Conservation (phyloP, 164 flowering plant species). For the Magnolia sinica region DNA sequence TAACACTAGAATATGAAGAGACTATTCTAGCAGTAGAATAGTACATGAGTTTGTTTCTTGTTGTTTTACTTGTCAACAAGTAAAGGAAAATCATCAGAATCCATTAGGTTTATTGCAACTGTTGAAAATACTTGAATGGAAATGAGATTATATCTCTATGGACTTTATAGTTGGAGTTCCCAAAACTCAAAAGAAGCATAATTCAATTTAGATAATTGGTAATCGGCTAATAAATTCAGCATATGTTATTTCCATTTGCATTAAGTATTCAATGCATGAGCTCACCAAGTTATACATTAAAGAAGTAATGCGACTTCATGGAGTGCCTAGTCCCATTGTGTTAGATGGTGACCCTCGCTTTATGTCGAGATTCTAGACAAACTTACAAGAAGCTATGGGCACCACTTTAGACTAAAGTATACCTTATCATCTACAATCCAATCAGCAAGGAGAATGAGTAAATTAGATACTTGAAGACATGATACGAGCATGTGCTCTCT, state of each 20-base stretch:
- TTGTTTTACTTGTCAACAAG: not conserved
- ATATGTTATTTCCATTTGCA: not conserved
- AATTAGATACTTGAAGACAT: no score
- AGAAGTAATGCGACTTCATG: not conserved
- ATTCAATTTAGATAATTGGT: not conserved
- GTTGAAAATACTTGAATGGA: no score
- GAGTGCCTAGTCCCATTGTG: not conserved
- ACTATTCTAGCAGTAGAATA: no score
- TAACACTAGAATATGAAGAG: no score
- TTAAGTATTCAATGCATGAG: not conserved
- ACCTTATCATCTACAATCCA: not conserved
- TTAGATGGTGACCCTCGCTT: not conserved
- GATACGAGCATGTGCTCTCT: no score
- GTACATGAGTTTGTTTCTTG: not conserved
- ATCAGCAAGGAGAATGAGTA: not conserved
- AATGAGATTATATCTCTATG: no score
- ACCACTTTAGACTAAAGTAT: not conserved
- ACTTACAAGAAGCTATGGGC: not conserved
- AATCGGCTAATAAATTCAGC: not conserved
- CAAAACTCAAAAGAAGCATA: no score
- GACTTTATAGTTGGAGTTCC: no score
- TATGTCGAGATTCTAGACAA: not conserved
- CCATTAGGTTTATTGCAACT: no score
- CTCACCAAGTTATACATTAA: not conserved
- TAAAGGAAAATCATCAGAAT: not conserved